Evolutionary conservation across 148 eudicot genomes (phyloP), one percentile per base, ranked within the genome.

Genomic region (Vaccinium vitisidaea): DNA sequence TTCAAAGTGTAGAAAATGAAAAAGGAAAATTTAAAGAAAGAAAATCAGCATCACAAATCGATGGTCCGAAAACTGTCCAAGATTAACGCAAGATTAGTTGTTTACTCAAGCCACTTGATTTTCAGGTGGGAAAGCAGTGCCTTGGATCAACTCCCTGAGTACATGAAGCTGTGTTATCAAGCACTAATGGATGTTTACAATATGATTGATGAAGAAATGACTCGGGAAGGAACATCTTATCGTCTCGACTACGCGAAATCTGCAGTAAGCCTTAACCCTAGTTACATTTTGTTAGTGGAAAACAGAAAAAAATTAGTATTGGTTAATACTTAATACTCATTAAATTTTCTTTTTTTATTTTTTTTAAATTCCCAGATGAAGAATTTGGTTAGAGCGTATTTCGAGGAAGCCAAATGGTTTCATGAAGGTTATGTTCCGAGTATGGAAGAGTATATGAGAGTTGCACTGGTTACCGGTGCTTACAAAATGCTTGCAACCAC

Each of bases 401-500:
- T 90, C 30, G 84, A 87, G 82, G 92, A 90, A 70, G 88, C 88
- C 16, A 88, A 79, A 80, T 90, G 93, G 93, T 82, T 83, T 16
- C 71, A 90, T 2, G 27, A 77, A 55, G 86, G 86, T 7, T 75
- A 86, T 79, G 77, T 89, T 43, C 91, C 92, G 1, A 88, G 88
- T 23, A 85, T 84, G 27, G 92, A 91, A 11, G 92, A 91, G 82
- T 91, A 91, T 39, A 84, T 88, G 91, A 83, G 79, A 48, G 77
- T 54, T 8, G 92, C 87, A 16, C 30, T 81, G 0, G 32, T 88
- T 5, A 84, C 88, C 10, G 74, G 87, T 55, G 87, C 83, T 3
- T 84, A 83, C 75, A 84, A 79, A 36, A 85, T 84, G 69, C 90
- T 73, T 13, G 69, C 76, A 46, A 80, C 84, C 19, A 80, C 73